Percentiles rank a stretch among this genome's conserved stretches.
These are phyloP conservation scores for Entophlyctis luteolus DNA, from an alignment of 192 early-diverging fungal species.

Conservation along the genomic window DNA sequence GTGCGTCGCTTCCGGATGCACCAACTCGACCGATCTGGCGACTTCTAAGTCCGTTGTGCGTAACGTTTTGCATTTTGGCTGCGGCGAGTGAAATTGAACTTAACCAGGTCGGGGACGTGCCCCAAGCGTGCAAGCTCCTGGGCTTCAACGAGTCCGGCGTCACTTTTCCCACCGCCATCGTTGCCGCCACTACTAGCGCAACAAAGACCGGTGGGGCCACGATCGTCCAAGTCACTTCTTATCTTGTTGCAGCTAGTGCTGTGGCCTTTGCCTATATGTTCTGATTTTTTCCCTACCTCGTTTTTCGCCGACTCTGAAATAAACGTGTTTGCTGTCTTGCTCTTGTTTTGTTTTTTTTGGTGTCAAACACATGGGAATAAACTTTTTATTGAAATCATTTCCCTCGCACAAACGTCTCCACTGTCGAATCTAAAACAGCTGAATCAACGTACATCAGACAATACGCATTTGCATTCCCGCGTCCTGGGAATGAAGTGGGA, in stretches of 20 bases:
- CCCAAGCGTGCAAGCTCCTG: neutral
- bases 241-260: neutral
- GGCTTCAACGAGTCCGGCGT: neutral
- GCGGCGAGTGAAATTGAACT: neutral
- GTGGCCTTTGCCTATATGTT: neutral
- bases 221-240: neutral
- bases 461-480: constrained; percentile 11
- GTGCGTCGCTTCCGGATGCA: neutral
- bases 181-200: neutral
- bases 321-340: too few relatives aligned
- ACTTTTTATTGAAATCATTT: too few relatives aligned
- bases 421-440: neutral
- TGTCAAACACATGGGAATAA: too few relatives aligned
- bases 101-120: neutral
- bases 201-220: neutral
- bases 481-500: neutral
- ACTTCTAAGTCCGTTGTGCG: neutral
- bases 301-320: too few relatives aligned
- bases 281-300: too few relatives aligned
- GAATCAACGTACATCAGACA: constrained; percentile 24
- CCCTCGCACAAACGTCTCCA: constrained; percentile 4
- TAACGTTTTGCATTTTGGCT: neutral
- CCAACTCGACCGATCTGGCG: neutral
- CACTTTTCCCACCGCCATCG: neutral
- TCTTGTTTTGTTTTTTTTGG: too few relatives aligned